A percentile compares a stretch with the other conserved stretches of the same genome.
These are phyloP conservation scores for Taphrina confusa DNA, from an alignment of 1,139 yeast species.

Conservation along the genomic window DNA sequence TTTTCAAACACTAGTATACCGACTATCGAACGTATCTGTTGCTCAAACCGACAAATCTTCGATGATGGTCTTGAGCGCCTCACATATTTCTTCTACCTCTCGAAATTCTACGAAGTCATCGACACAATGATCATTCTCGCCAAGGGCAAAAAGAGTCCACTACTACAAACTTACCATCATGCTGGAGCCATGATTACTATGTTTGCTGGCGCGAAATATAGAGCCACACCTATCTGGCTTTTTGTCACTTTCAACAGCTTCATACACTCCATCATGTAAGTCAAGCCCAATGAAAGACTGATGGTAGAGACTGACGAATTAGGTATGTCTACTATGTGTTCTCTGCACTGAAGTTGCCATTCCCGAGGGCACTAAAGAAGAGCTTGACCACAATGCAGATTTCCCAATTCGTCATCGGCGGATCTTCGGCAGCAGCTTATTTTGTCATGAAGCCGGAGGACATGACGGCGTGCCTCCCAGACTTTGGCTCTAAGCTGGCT, in stretches of 20 bases:
- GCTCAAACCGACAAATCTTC: slow-evolving; percentile 64
- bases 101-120: slow-evolving; percentile 71
- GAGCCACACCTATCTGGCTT: slow-evolving; percentile 78
- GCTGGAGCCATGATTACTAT: slow-evolving; percentile 81
- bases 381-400: slow-evolving; percentile 69
- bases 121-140: slow-evolving; percentile 69
- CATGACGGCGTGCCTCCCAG: slow-evolving; percentile 49
- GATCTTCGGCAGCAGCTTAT: slow-evolving; percentile 65
- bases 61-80: slow-evolving; percentile 57
- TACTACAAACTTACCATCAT: slow-evolving; percentile 75
- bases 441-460: slow-evolving; percentile 64
- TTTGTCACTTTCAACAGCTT: slow-evolving; percentile 71
- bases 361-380: slow-evolving; percentile 62
- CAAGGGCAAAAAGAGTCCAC: slow-evolving; percentile 68
- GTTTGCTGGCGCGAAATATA: slow-evolving; percentile 77
- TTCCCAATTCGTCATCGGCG: slow-evolving; percentile 69
- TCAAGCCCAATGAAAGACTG: too few species aligned
- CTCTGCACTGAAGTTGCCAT: slow-evolving; percentile 61
- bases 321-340: slow-evolving; percentile 65
- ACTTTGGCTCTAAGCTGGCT: slow-evolving; percentile 56
- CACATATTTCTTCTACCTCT: slow-evolving; percentile 69
- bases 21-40: slow-evolving; percentile 63
- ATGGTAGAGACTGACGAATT: neutral
- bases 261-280: slow-evolving; percentile 69
- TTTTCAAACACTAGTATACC: slow-evolving; percentile 41